Evolutionary conservation across 176 grass and related monocot genomes (phyloP).

Genomic region (Triticum urartu): DNA sequence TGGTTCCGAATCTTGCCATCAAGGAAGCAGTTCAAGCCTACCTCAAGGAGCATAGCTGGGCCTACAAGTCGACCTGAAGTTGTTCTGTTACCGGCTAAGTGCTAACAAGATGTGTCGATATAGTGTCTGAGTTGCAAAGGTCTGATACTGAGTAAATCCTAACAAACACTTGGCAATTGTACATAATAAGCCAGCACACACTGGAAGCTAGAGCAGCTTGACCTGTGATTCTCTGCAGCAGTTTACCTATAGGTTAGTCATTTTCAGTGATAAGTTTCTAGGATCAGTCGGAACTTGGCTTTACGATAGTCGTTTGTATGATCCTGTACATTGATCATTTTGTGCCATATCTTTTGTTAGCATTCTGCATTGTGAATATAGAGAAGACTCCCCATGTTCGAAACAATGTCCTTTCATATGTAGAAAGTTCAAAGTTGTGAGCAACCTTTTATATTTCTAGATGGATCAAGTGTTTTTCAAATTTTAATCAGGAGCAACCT

Average conservation of each 20-base stretch:
- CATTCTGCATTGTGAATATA: no score
- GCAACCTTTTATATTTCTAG: no score
- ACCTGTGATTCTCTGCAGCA: neutral
- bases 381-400: no score
- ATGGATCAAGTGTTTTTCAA: no score
- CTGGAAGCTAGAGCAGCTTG: neutral
- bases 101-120: neutral
- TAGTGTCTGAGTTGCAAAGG: neutral
- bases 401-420: no score
- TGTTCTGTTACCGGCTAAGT: neutral
- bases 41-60: slow-evolving; percentile 73
- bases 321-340: neutral
- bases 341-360: neutral
- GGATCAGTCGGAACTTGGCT: neutral
- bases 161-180: neutral
- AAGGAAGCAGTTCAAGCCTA: slow-evolving; percentile 77
- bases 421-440: no score
- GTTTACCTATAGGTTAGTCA: neutral
- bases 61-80: slow-evolving; percentile 64
- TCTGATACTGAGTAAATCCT: neutral
- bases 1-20: slow-evolving; percentile 79
- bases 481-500: no score
- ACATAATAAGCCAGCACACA: neutral
- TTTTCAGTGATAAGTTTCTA: neutral
- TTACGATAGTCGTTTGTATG: neutral